phyloP scores from a whole-genome alignment of 495 filamentous ascomycete genomes.

The Penicillium cinerascens region DNA sequence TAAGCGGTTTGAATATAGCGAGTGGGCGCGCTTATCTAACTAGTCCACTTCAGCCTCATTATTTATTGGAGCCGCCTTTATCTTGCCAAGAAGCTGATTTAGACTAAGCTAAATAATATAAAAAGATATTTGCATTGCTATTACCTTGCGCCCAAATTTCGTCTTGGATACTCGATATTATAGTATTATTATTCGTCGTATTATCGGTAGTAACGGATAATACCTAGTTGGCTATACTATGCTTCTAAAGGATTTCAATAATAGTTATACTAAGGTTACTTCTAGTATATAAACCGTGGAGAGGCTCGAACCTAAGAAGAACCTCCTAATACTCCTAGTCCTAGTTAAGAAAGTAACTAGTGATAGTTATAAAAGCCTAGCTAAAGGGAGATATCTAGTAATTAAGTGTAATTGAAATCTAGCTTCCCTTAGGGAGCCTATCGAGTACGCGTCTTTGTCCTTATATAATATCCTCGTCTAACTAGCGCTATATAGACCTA shows the following conservation, averaged over 20 bases:
- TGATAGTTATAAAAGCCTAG: not conserved
- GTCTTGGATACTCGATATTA: conserved; percentile 2
- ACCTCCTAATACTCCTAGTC: not conserved
- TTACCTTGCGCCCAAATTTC: too few species aligned
- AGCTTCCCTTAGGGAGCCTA: too few species aligned
- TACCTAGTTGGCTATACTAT: not conserved
- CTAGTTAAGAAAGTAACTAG: not conserved
- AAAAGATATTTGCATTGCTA: conserved; percentile 1
- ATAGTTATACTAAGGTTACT: too few species aligned
- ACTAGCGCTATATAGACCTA: too few species aligned
- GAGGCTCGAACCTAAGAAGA: not conserved
- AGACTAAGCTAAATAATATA: conserved; percentile 4
- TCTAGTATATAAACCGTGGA: too few species aligned
- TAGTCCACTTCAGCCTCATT: not conserved
- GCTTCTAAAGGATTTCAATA: too few species aligned
- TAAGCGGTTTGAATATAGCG: too few species aligned
- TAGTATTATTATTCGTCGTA: not conserved
- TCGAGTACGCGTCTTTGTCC: too few species aligned
- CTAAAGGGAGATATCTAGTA: not conserved
- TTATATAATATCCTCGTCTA: too few species aligned
- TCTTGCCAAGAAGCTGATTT: conserved; percentile 1
- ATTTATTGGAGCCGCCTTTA: not conserved
- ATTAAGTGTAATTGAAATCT: not conserved
- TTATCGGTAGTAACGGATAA: not conserved
- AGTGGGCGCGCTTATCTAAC: too few species aligned